phyloP scores from a whole-genome alignment of 2,329 filamentous ascomycete genomes.

The Fonsecaea erecta region DNA sequence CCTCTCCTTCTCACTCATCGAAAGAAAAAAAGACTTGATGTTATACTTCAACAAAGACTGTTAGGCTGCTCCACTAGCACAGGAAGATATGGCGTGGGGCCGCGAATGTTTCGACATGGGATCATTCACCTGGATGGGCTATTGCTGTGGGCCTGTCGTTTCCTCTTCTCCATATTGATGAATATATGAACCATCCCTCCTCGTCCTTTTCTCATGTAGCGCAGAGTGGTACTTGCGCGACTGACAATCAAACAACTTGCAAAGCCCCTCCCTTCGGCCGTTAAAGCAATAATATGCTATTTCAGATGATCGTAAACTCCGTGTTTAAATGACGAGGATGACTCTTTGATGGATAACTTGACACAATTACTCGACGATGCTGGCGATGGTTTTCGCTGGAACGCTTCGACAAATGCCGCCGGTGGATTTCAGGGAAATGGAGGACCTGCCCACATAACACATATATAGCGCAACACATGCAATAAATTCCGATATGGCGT shows the following conservation, averaged over 20 bases:
- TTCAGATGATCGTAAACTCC: slow-evolving; percentile 19
- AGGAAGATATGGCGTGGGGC: not conserved
- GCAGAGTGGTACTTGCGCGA: not conserved
- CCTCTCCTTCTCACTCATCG: not conserved
- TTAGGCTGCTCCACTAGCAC: not conserved
- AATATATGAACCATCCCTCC: not conserved
- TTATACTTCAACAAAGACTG: not conserved
- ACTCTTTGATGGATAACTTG: slow-evolving; percentile 5
- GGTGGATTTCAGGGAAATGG: slow-evolving; percentile 7
- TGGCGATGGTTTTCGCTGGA: slow-evolving; percentile 17
- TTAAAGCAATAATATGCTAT: slow-evolving; percentile 12
- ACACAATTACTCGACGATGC: slow-evolving; percentile 16
- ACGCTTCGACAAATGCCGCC: slow-evolving; percentile 20
- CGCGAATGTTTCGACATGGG: not conserved
- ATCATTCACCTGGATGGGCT: not conserved
- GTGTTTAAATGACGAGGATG: slow-evolving; percentile 9
- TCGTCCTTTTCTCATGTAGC: not conserved
- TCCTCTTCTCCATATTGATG: not conserved
- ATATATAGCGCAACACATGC: slow-evolving; percentile 17
- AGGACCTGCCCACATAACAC: slow-evolving; percentile 18
- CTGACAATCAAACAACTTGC: slow-evolving; percentile 7
- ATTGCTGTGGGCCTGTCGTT: not conserved
- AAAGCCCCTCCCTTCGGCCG: slow-evolving; percentile 14
- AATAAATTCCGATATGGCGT: slow-evolving; percentile 5
- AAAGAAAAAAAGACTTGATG: not conserved